These are phyloP conservation scores for Bipolaris cookei DNA, from an alignment of 2,329 filamentous ascomycete species.

Conservation along the genomic window DNA sequence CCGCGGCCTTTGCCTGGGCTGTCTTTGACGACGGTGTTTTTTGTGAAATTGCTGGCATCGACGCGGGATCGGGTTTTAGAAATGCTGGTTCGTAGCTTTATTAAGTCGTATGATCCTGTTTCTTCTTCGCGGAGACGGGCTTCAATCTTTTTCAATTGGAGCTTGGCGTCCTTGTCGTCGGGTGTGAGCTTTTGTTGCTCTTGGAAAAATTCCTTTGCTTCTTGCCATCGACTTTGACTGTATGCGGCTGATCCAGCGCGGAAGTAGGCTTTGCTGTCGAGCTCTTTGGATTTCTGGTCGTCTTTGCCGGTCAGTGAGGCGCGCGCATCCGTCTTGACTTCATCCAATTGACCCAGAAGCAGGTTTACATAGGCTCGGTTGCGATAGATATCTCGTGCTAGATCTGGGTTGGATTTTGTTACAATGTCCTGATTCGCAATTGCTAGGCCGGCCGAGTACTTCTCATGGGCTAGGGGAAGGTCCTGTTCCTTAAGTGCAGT, in stretches of 20 bases:
- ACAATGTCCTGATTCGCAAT: constrained; percentile 29
- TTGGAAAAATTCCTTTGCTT: constrained; percentile 47
- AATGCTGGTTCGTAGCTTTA: constrained; percentile 45
- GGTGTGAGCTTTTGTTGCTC: constrained; percentile 42
- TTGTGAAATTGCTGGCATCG: constrained; percentile 57
- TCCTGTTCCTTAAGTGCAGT: constrained; percentile 45
- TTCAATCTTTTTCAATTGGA: constrained; percentile 28
- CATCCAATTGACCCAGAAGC: constrained; percentile 36
- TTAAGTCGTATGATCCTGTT: constrained; percentile 48
- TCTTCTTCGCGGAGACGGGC: constrained; percentile 47
- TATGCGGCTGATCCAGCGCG: constrained; percentile 57
- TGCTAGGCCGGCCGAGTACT: constrained; percentile 40
- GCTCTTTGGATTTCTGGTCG: constrained; percentile 35
- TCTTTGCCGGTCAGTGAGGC: constrained; percentile 33
- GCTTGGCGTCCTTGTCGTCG: constrained; percentile 43
- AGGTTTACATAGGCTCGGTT: constrained; percentile 46
- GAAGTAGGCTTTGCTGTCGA: constrained; percentile 55
- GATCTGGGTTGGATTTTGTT: constrained; percentile 21
- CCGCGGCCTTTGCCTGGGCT: constrained; percentile 56
- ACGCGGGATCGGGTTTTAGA: constrained; percentile 53
- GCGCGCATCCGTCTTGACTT: constrained; percentile 40
- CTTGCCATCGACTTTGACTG: constrained; percentile 48
- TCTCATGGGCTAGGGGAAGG: constrained; percentile 44
- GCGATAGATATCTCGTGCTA: constrained; percentile 44
- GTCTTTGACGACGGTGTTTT: constrained; percentile 51